A percentile compares a stretch with the other conserved stretches of the same genome.
These are phyloP conservation scores for Ulota crispa DNA, from an alignment of 225 moss, liverwort and hornwort species.

Conservation along the genomic window DNA sequence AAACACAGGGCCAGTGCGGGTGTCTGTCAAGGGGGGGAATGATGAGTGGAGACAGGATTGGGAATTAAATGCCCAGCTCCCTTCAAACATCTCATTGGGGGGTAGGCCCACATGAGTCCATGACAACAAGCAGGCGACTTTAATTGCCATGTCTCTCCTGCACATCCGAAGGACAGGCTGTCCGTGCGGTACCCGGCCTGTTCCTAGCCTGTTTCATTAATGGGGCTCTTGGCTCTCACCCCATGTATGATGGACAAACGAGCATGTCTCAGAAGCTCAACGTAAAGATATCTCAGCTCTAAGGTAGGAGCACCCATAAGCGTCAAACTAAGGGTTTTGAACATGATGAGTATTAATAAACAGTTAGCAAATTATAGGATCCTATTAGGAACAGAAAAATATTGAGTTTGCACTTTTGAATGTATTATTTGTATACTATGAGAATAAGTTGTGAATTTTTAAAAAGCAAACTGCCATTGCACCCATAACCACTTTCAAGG, in stretches of 20 bases:
- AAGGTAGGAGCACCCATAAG: too few species aligned
- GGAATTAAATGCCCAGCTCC: not conserved
- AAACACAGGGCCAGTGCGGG: too few species aligned
- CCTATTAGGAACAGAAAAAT: too few species aligned
- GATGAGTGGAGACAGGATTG: conserved; percentile 11
- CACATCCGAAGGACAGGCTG: not conserved
- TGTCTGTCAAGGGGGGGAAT: conserved; percentile 8
- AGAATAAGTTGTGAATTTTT: too few species aligned
- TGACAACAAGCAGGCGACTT: not conserved
- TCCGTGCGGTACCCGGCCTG: not conserved
- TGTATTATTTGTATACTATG: too few species aligned
- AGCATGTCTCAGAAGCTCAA: not conserved
- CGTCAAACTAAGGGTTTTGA: too few species aligned
- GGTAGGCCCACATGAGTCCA: not conserved
- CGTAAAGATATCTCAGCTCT: too few species aligned
- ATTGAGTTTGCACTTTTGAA: too few species aligned
- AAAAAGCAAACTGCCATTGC: too few species aligned
- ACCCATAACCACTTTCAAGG: too few species aligned
- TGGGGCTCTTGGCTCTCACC: not conserved
- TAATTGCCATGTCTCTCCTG: not conserved
- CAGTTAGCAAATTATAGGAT: too few species aligned
- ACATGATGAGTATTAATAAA: too few species aligned
- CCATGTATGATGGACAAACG: not conserved
- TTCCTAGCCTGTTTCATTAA: not conserved
- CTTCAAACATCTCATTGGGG: not conserved